Base-by-base conservation (phyloP, 1,284 basidiomycete genomes). In the Pholiota adiposa region DNA sequence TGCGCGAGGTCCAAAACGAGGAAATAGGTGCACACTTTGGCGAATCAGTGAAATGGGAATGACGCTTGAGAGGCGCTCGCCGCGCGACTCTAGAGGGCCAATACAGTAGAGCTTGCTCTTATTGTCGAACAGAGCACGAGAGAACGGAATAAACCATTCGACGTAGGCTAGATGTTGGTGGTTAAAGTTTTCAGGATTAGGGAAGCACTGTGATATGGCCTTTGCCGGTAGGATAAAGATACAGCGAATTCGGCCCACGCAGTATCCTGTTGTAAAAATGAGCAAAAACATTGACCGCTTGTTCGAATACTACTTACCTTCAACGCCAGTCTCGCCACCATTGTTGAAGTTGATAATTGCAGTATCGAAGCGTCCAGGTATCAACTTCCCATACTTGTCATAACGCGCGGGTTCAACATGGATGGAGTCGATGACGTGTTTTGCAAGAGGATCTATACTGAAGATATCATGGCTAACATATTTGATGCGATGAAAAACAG, bases 111-210 rank as follows among this genome's bases (percentile, higher is more conserved):
- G 25, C 16, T 40, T 36, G 49, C 60, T 54, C 36, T 65, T 44
- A 6, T 18, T 58, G 21, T 63, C 61, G 64, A 11, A 16, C 27
- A 44, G 49, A n/a, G n/a, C n/a, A 38, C 41, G 52, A 2, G 14
- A 12, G 29, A 67, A 63, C 2, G 52, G 41, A 16, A 60, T 57
- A 44, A 53, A 62, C 66, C 63, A 64, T 48, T 67, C 63, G n/a
- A 67, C 51, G 41, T 68, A 68, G 16, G 66, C 66, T 2, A 68
- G 54, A 54, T 66, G 60, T n/a, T 38, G n/a, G 29, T 18, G 31
- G 16, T 3, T 14, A 18, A 19, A 40, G 4, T n/a, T 40, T 40
- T 40, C 14, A 6, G n/a, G n/a, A 19, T 6, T 6, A 40, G 38
- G 5, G 18, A 18, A 21, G n/a, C n/a, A n/a, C n/a, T n/a, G n/a